Evolutionary conservation across 2,329 filamentous ascomycete species (phyloP), one percentile per base, ranked within the genome.

Genomic region (Clarireedia paspali): DNA sequence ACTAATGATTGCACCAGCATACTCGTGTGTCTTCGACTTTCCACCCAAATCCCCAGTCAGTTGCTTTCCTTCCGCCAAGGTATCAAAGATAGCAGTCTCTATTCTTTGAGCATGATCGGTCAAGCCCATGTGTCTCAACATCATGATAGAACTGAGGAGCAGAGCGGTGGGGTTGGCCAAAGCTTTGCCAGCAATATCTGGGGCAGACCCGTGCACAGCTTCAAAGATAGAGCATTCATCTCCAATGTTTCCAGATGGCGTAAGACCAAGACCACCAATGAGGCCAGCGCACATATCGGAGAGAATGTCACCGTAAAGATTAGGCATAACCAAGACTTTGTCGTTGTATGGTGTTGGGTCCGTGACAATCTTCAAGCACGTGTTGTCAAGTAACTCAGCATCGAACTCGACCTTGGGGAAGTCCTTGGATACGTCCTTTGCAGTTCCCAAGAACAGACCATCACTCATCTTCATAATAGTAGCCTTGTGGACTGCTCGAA

Each of bases 401-500:
- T 97, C 92, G 72, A 99, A 97, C 77, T 96, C 89, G 70, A 99
- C 89, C 67, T 85, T 80, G 62, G 94, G 94, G 83, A 89, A 99
- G 72, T 97, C 91, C 84, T 95, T 95, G 74, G 90, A 81, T 65
- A 99, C 84, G 60, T 94, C 83, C 66, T 85, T 79, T 66, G 87
- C 94, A 61, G 88, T 90, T 74, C 82, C 88, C 66, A 99, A 83
- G 85, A 99, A 99, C 60, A 99, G 89, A 77, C 94, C 94, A 74
- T 99, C 94, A 72, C 88, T 92, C 89, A 96, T 95, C 85, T 99
- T 99, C 94, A 99, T 99, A 79, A 99, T 99, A 71, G 94, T 97
- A 73, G 94, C 94, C 84, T 99, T 99, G 88, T 99, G 94, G 62
- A 97, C 91, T 59, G 91, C 92, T 70, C 91, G 90, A 70, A 97